Evolutionary conservation across 345 rosid genomes (phyloP).

Genomic region (Erodium maritimum): DNA sequence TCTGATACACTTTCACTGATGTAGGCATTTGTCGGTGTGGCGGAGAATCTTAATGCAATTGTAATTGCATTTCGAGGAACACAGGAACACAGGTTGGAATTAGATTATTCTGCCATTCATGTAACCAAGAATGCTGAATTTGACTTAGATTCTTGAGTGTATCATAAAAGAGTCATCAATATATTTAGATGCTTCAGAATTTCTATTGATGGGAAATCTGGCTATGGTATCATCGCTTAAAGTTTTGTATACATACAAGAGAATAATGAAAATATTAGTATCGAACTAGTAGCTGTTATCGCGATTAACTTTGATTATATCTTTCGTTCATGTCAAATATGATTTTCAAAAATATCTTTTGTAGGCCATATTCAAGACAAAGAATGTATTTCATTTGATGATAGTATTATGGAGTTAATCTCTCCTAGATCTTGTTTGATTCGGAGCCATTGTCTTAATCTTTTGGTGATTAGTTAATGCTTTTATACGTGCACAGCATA

Average conservation of each 20-base stretch:
- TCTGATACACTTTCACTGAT: slow-evolving; percentile 6
- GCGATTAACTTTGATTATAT: too few relatives aligned
- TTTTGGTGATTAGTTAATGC: slow-evolving; percentile 1
- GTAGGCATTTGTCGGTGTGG: slow-evolving; percentile 72
- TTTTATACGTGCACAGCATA: slow-evolving; percentile 49
- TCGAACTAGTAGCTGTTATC: too few relatives aligned
- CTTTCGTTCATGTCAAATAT: too few relatives aligned
- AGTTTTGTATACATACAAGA: too few relatives aligned
- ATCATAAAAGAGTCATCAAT: background rate
- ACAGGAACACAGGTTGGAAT: slow-evolving; percentile 46
- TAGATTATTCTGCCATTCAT: background rate
- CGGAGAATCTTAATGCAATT: slow-evolving; percentile 42
- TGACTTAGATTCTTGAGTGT: background rate
- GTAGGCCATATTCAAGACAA: background rate
- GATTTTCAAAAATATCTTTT: too few relatives aligned
- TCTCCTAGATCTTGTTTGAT: background rate
- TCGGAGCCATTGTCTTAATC: too few relatives aligned
- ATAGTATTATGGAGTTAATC: background rate
- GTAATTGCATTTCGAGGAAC: slow-evolving; percentile 73
- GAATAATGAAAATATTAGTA: too few relatives aligned
- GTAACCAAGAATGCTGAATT: background rate
- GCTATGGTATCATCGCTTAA: too few relatives aligned
- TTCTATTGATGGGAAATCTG: too few relatives aligned
- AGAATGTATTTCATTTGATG: background rate
- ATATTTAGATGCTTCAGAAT: too few relatives aligned